phyloP scores from a whole-genome alignment of 108 stramenopile species.

The Cyclotella cryptica region DNA sequence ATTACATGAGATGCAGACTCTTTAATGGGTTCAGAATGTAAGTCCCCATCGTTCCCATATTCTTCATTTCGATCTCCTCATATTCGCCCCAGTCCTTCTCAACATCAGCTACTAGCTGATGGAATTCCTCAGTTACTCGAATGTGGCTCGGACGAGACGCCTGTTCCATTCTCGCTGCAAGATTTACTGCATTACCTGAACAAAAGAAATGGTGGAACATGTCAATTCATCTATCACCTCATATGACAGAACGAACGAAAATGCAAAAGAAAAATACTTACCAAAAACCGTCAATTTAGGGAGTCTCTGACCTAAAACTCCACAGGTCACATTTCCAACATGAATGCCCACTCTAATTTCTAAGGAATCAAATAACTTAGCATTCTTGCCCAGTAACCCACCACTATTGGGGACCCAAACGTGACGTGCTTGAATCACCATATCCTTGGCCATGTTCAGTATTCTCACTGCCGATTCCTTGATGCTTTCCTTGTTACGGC shows the following conservation, averaged over 20 bases:
- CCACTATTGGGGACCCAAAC: background rate
- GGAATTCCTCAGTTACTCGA: constrained; percentile 38
- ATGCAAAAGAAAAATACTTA: background rate
- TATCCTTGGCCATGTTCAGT: constrained; percentile 19
- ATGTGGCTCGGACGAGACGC: constrained; percentile 29
- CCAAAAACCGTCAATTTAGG: constrained; percentile 43
- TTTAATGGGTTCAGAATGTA: constrained; percentile 32
- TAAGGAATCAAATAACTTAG: constrained; percentile 19
- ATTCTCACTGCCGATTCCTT: constrained; percentile 35
- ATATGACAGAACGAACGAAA: background rate
- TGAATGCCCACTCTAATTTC: constrained; percentile 57
- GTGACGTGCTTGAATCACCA: background rate
- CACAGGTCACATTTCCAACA: constrained; percentile 50
- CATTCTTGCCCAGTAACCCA: background rate
- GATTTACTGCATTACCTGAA: constrained; percentile 24
- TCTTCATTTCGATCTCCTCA: constrained; percentile 33
- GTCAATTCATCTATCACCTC: background rate
- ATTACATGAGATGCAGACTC: background rate
- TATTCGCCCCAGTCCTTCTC: constrained; percentile 30
- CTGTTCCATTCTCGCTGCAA: constrained; percentile 54
- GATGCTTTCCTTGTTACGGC: background rate
- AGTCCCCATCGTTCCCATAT: constrained; percentile 41
- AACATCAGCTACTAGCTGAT: constrained; percentile 23
- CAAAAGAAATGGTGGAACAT: background rate
- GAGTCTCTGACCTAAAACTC: constrained; percentile 48